These are phyloP conservation scores for Entomortierella lignicola DNA, from an alignment of 192 early-diverging fungal species.

Conservation along the genomic window DNA sequence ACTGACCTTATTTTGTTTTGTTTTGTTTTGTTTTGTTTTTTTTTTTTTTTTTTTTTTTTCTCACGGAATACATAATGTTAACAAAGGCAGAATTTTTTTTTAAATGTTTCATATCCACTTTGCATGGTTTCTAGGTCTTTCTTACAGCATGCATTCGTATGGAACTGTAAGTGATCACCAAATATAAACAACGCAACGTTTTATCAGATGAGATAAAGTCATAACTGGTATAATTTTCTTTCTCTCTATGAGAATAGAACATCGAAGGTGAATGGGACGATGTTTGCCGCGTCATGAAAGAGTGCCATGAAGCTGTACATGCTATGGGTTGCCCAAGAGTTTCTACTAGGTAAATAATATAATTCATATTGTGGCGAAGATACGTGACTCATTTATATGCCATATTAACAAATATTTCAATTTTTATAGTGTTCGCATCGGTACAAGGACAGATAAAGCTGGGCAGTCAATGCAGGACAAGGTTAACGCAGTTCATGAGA, in stretches of 20 bases:
- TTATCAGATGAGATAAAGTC: neutral
- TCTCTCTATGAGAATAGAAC: slow-evolving; percentile 3
- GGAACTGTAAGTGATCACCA: slow-evolving; percentile 28
- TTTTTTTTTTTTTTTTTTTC: slow-evolving; percentile 2
- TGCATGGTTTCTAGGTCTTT: slow-evolving; percentile 22
- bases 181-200: neutral
- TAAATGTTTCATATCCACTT: neutral
- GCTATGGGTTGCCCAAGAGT: slow-evolving; percentile 54
- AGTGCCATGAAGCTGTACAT: slow-evolving; percentile 53
- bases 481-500: slow-evolving; percentile 50
- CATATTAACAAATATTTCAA: neutral
- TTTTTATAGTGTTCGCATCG: slow-evolving; percentile 34
- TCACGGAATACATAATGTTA: no score
- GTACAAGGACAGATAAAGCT: slow-evolving; percentile 49
- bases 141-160: slow-evolving; percentile 48
- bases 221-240: neutral
- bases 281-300: slow-evolving; percentile 51
- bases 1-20: no score
- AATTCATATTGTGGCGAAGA: neutral
- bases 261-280: slow-evolving; percentile 52
- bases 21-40: neutral
- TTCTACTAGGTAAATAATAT: slow-evolving; percentile 35
- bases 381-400: neutral
- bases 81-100: no score
- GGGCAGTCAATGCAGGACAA: slow-evolving; percentile 52